Conservation (phyloP, 208 protist species). For the Leishmania guyanensis region DNA sequence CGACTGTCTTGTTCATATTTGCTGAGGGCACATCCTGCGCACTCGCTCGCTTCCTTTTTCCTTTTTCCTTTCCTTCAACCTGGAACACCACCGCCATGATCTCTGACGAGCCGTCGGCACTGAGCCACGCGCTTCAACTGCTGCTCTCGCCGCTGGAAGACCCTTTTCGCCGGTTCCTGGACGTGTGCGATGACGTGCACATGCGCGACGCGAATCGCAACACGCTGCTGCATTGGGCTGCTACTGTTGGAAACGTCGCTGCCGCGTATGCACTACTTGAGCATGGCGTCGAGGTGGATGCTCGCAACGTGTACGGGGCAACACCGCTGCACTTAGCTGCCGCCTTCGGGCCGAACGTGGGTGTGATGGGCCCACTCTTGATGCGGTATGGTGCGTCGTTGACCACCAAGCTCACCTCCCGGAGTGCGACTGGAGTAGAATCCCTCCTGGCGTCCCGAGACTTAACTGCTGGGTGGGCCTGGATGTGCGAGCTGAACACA, state of each 20-base stretch:
- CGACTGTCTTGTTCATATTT: neutral
- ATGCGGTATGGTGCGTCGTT: conserved; percentile 56
- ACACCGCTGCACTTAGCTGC: conserved; percentile 71
- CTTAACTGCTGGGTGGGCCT: conserved; percentile 24
- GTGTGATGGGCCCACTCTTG: conserved; percentile 40
- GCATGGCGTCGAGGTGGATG: conserved; percentile 40
- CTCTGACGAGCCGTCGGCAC: conserved; percentile 12
- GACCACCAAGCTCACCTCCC: neutral
- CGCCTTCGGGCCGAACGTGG: conserved; percentile 39
- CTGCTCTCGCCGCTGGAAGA: conserved; percentile 39
- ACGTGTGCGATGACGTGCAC: conserved; percentile 54
- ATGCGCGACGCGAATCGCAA: conserved; percentile 53
- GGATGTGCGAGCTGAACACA: neutral
- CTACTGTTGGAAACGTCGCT: conserved; percentile 43
- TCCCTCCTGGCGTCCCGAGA: conserved; percentile 31
- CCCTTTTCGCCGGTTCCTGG: conserved; percentile 47
- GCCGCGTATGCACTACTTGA: conserved; percentile 41
- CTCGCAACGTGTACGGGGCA: conserved; percentile 41
- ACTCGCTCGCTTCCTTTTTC: too few relatives aligned
- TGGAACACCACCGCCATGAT: conserved; percentile 3
- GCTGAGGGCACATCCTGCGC: neutral
- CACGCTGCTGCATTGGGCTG: conserved; percentile 75
- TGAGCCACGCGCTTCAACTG: conserved; percentile 39
- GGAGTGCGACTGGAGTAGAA: conserved; percentile 21
- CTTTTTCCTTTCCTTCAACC: too few relatives aligned